Conservation (phyloP, 306 rosid genomes). For the Corylus avellana region DNA sequence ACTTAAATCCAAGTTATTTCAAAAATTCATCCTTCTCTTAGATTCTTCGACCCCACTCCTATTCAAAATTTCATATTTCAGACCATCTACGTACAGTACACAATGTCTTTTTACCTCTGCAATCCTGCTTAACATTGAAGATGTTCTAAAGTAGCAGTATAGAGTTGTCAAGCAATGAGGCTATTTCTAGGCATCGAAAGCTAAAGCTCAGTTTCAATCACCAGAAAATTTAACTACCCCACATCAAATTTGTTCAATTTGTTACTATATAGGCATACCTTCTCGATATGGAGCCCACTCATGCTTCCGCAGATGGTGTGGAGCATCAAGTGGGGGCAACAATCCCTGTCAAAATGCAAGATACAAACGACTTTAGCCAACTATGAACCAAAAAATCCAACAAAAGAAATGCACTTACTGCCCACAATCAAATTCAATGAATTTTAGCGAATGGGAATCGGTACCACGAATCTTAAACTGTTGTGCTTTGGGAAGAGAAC, state of each 20-base stretch:
- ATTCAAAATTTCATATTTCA: neutral
- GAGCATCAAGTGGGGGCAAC: conserved; percentile 98
- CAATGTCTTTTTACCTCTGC: neutral
- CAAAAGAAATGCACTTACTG: conserved; percentile 23
- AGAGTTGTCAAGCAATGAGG: neutral
- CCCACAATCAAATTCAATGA: conserved; percentile 14
- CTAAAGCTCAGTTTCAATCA: neutral
- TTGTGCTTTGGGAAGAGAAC: conserved; percentile 87
- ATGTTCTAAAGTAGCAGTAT: neutral
- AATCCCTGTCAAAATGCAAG: conserved; percentile 55
- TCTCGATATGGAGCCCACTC: conserved; percentile 90
- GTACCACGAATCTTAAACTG: conserved; percentile 85
- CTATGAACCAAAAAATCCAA: conserved; percentile 15
- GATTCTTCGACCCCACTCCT: neutral
- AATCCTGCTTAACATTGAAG: neutral
- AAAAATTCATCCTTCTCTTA: neutral
- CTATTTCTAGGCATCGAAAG: neutral
- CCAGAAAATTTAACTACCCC: neutral
- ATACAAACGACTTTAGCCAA: conserved; percentile 20
- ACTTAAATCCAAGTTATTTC: neutral
- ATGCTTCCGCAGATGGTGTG: conserved; percentile 94
- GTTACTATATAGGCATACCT: conserved; percentile 46
- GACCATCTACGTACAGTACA: neutral
- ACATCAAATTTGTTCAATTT: neutral
- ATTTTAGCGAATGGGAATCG: conserved; percentile 19